Conservation (phyloP, 768 basidiomycete genomes). For the Suillus luteus region DNA sequence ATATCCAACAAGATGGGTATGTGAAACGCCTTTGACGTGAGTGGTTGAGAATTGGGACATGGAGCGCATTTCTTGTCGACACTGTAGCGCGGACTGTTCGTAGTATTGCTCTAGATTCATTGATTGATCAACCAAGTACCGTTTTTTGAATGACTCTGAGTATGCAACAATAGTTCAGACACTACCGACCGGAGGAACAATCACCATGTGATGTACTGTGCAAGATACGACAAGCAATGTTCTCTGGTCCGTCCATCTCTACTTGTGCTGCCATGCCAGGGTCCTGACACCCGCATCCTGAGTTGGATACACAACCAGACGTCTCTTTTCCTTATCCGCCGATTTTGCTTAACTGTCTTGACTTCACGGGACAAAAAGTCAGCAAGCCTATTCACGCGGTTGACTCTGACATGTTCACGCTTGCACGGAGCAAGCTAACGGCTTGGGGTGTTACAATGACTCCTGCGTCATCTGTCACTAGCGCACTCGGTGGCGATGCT, state of each 20-base stretch:
- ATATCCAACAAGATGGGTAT: slow-evolving; percentile 28
- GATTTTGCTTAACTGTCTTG: too few relatives aligned
- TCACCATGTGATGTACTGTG: background rate
- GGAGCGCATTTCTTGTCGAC: background rate
- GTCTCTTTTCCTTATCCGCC: too few relatives aligned
- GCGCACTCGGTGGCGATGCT: too few relatives aligned
- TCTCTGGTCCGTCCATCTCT: background rate
- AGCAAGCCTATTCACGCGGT: too few relatives aligned
- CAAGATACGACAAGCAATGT: background rate
- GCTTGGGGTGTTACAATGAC: too few relatives aligned
- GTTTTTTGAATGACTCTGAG: background rate
- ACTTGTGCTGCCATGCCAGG: background rate
- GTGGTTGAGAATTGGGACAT: slow-evolving; percentile 3
- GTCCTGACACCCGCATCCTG: too few relatives aligned
- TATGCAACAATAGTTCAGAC: background rate
- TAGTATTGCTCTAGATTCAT: background rate
- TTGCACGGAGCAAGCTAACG: too few relatives aligned
- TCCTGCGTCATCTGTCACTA: too few relatives aligned
- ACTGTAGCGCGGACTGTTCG: background rate
- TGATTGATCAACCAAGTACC: background rate
- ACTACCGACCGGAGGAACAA: background rate
- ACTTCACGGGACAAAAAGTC: too few relatives aligned
- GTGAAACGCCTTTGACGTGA: slow-evolving; percentile 23
- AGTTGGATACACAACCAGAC: too few relatives aligned
- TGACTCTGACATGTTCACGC: too few relatives aligned